Evolutionary conservation across 2,329 filamentous ascomycete genomes (phyloP).

Genomic region (Colletotrichum graminicola): DNA sequence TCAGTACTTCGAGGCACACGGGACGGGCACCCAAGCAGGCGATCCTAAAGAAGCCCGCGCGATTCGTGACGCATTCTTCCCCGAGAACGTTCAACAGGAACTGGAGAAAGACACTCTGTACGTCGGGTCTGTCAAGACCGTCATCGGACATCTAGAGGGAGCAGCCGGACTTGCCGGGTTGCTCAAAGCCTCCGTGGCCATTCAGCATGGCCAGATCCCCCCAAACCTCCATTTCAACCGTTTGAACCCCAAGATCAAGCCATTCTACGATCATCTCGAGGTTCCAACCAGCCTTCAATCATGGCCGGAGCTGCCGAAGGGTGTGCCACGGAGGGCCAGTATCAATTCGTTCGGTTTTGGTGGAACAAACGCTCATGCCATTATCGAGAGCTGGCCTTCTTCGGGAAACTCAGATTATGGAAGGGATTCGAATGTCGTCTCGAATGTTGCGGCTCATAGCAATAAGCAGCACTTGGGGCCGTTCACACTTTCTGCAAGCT

Average conservation of each 20-base stretch:
- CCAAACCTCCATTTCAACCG: neutral
- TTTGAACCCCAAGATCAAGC: neutral
- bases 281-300: neutral
- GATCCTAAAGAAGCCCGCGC: neutral
- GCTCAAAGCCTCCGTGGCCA: neutral
- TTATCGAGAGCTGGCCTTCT: neutral
- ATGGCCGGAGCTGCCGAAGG: neutral
- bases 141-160: neutral
- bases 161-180: neutral
- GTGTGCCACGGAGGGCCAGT: neutral
- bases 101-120: neutral
- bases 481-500: too few relatives aligned
- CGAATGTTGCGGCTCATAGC: neutral
- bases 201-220: neutral
- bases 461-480: neutral
- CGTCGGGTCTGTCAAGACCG: neutral
- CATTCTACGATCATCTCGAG: neutral
- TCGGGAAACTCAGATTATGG: neutral
- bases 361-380: neutral
- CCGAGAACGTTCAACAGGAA: too few relatives aligned
- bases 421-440: too few relatives aligned
- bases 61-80: neutral
- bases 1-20: constrained; percentile 50
- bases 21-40: constrained; percentile 54
- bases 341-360: neutral